Evolutionary conservation across 306 rosid genomes (phyloP), one percentile per base, ranked within the genome.

Genomic region (Castanospermum australe): DNA sequence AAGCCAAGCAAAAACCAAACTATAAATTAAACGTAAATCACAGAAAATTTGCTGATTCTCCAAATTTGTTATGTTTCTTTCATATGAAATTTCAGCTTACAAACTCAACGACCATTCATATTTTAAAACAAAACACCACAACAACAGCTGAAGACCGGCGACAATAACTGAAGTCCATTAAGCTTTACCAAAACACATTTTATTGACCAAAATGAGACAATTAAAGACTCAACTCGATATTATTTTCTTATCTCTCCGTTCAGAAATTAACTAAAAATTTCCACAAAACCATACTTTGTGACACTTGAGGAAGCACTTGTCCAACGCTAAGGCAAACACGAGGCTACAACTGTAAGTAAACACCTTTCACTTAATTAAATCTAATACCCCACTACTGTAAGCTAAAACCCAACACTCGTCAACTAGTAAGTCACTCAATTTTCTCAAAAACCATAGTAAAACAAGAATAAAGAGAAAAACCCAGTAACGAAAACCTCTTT

Each of bases 281-380:
- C 76, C 55, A 28, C 22, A 12, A 78, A 77, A 39, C 7, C 33
- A 63, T 14, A 38, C 5, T 20, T 8, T 59, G 13, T 9, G 51
- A 50, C 52, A 69, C 41, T 59, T 71, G 17, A 41, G 18, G 61
- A 79, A 57, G 30, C 50, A 59, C 15, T 22, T 61, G 5, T 20
- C 59, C 67, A 50, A 59, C 72, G 50, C 55, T 18, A 22, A 48
- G 1, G 22, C 20, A 69, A 61, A 57, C 66, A 13, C 20, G 69
- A 72, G 67, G 18, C 25, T 63, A 22, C 50, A 44, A 48, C 35
- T 41, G 13, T 3, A 55, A 36, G 38, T 10, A 15, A 59, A 71
- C 72, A 42, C 33, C 45, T 39, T 68, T 39, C 35, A 61, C 82
- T 39, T 12, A 54, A 80, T 39, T 12, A 54, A 80, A 64, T 41